Evolutionary conservation across 768 basidiomycete species (phyloP).

Genomic region (Russula lepida): DNA sequence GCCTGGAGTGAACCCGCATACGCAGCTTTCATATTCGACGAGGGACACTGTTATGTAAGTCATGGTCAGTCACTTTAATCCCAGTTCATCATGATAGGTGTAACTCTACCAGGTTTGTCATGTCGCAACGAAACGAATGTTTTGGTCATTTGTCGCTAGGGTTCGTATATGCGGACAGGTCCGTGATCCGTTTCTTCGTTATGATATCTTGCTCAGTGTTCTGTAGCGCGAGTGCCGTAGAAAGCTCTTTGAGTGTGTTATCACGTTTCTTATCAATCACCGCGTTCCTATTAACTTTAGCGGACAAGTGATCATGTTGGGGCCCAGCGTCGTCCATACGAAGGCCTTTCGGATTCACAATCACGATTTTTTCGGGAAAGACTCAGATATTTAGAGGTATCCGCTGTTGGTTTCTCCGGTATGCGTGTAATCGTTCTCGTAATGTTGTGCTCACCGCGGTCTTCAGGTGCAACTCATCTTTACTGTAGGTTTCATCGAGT

Average conservation of each 20-base stretch:
- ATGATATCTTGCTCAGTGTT: background rate
- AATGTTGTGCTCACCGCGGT: background rate
- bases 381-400: background rate
- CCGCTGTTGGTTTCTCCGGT: background rate
- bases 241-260: slow-evolving; percentile 1
- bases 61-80: background rate
- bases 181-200: background rate
- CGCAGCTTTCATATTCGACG: slow-evolving; percentile 57
- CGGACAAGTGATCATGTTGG: background rate
- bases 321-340: background rate
- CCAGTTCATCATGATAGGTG: background rate
- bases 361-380: background rate
- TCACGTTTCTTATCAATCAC: background rate
- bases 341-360: background rate
- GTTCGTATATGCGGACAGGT: slow-evolving; percentile 13
- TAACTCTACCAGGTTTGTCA: background rate
- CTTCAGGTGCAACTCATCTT: background rate
- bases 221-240: slow-evolving; percentile 8
- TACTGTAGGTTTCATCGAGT: background rate
- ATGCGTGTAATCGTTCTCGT: background rate
- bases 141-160: slow-evolving; percentile 12
- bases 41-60: slow-evolving; percentile 47
- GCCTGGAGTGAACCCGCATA: slow-evolving; percentile 49
- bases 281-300: background rate
- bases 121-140: slow-evolving; percentile 33